phyloP scores from a whole-genome alignment of 164 flowering plant genomes.

The Platanus orientalis region DNA sequence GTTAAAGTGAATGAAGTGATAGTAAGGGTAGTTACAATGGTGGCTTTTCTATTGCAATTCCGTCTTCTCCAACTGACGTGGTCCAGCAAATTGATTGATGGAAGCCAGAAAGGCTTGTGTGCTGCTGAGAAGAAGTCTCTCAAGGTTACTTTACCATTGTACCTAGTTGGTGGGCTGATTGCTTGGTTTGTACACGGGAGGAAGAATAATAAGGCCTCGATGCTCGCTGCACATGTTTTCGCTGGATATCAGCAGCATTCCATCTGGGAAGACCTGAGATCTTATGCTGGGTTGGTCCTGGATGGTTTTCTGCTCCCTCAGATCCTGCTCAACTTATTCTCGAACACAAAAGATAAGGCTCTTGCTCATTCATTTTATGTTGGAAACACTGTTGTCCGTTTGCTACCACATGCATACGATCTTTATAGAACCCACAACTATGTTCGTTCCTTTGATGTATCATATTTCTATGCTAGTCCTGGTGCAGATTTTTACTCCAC shows the following conservation, averaged over 20 bases:
- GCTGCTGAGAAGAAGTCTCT: constrained; percentile 40
- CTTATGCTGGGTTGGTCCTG: constrained; percentile 60
- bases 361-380: constrained; percentile 45
- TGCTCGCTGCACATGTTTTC: not conserved
- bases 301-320: constrained; percentile 73
- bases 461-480: constrained; percentile 45
- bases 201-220: constrained; percentile 9
- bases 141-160: constrained; percentile 32
- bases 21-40: constrained; percentile 46
- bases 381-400: constrained; percentile 49
- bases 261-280: constrained; percentile 36
- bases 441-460: constrained; percentile 5
- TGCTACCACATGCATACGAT: constrained; percentile 68
- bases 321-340: constrained; percentile 48
- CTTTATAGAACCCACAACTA: constrained; percentile 40
- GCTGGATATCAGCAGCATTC: constrained; percentile 17
- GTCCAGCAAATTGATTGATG: constrained; percentile 35
- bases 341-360: constrained; percentile 32
- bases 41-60: constrained; percentile 46
- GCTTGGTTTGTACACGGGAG: constrained; percentile 30
- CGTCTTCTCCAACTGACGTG: constrained; percentile 58
- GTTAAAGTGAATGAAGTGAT: constrained; percentile 48
- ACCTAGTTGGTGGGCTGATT: constrained; percentile 35
- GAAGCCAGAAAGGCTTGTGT: constrained; percentile 26
- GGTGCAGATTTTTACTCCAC: constrained; percentile 47